phyloP scores from a whole-genome alignment of 2,329 filamentous ascomycete genomes.

The Albifimbria verrucaria region DNA sequence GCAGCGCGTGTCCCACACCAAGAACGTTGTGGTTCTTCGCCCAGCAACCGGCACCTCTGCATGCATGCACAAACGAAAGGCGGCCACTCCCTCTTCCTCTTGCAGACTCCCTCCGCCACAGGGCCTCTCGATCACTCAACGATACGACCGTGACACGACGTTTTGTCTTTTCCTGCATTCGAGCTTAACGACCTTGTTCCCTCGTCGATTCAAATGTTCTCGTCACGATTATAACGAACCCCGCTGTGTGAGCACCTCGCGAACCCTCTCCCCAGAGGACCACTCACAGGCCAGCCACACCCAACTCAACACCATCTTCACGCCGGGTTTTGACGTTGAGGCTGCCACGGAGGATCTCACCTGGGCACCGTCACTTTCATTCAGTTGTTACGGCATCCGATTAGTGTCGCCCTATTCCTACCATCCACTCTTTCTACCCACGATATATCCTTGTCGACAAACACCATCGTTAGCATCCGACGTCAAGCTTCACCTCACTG shows the following conservation, averaged over 20 bases:
- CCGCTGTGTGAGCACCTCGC: constrained; percentile 16
- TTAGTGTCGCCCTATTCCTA: constrained; percentile 23
- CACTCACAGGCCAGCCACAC: not conserved
- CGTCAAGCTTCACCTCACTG: too few relatives aligned
- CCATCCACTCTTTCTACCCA: constrained; percentile 17
- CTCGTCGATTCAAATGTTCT: constrained; percentile 26
- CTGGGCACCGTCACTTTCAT: not conserved
- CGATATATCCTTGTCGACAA: constrained; percentile 19
- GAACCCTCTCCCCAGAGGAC: constrained; percentile 13
- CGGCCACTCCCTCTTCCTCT: not conserved
- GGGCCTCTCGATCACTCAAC: not conserved
- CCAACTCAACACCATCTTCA: not conserved
- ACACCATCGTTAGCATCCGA: too few relatives aligned
- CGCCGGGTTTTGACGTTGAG: not conserved
- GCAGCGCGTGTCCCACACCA: not conserved
- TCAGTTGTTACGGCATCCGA: constrained; percentile 27
- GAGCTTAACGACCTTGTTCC: not conserved
- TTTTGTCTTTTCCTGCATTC: not conserved
- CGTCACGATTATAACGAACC: constrained; percentile 28
- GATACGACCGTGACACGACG: not conserved
- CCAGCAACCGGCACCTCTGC: not conserved
- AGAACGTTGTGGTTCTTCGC: not conserved
- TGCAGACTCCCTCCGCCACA: not conserved
- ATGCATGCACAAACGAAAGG: not conserved
- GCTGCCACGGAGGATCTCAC: not conserved